Conservation (phyloP, 2,329 filamentous ascomycete species). For the Coniochaeta sp. region DNA sequence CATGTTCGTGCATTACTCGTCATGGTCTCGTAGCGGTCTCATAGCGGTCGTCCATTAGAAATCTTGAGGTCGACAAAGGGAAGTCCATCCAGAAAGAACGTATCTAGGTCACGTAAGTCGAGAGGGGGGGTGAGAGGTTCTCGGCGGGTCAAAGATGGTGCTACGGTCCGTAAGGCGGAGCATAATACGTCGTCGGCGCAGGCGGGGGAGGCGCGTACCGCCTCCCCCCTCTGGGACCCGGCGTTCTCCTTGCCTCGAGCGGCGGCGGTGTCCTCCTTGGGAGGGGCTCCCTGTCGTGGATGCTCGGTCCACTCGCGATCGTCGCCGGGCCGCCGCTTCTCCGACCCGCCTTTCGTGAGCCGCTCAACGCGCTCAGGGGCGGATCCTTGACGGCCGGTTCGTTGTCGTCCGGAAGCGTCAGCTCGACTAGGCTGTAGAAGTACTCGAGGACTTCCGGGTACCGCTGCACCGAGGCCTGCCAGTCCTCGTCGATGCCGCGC, state of each 20-base stretch:
- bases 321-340: conserved; percentile 25
- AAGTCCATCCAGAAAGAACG: not conserved
- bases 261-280: conserved; percentile 29
- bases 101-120: not conserved
- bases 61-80: not conserved
- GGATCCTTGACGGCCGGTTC: conserved; percentile 53
- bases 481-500: conserved; percentile 70
- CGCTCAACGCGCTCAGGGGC: conserved; percentile 45
- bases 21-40: not conserved
- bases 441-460: conserved; percentile 80
- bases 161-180: conserved; percentile 2
- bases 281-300: conserved; percentile 23
- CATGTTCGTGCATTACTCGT: not conserved
- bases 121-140: not conserved
- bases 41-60: not conserved
- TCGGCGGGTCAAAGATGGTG: not conserved
- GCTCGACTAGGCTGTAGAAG: conserved; percentile 63
- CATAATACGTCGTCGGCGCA: conserved; percentile 11
- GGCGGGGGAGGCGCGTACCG: conserved; percentile 13
- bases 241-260: conserved; percentile 29
- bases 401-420: conserved; percentile 56
- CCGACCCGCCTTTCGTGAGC: conserved; percentile 37
- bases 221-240: conserved; percentile 21
- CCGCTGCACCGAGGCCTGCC: conserved; percentile 64
- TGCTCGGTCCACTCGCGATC: conserved; percentile 27